Evolutionary conservation across 164 flowering plant species (phyloP).

Genomic region (Akebia trifoliata): DNA sequence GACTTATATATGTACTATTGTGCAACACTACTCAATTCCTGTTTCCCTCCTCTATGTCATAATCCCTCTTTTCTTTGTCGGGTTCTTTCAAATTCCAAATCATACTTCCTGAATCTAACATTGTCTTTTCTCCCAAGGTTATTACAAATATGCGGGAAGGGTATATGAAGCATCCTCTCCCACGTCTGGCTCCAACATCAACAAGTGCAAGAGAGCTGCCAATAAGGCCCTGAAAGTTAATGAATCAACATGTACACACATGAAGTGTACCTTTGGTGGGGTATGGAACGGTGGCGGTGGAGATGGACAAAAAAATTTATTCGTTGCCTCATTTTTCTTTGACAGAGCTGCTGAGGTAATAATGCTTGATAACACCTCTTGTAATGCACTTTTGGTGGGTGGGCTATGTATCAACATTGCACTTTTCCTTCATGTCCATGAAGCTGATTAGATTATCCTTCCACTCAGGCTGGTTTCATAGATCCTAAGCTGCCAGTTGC

Average conservation of each 20-base stretch:
- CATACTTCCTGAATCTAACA: neutral
- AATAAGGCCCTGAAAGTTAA: constrained; percentile 69
- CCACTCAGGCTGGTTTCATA: constrained; percentile 58
- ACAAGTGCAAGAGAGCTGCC: constrained; percentile 53
- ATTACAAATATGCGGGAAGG: constrained; percentile 70
- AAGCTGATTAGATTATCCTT: constrained; percentile 9
- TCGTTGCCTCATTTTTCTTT: constrained; percentile 96
- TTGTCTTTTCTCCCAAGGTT: constrained; percentile 31
- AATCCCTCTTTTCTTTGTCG: neutral
- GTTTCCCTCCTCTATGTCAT: neutral
- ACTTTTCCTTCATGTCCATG: neutral
- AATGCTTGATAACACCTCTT: constrained; percentile 1
- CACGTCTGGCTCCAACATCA: constrained; percentile 56
- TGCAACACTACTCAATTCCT: neutral
- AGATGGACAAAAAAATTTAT: constrained; percentile 85
- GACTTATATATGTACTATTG: neutral
- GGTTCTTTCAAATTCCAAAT: neutral
- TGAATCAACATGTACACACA: constrained; percentile 76
- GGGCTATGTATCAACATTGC: neutral
- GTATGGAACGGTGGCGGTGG: constrained; percentile 99
- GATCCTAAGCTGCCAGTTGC: constrained; percentile 35
- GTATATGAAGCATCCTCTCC: constrained; percentile 44
- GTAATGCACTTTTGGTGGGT: neutral
- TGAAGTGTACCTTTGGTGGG: constrained; percentile 98
- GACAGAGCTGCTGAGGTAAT: constrained; percentile 97